phyloP scores from a whole-genome alignment of 2,329 filamentous ascomycete species.

The Colletotrichum lindemuthianum region DNA sequence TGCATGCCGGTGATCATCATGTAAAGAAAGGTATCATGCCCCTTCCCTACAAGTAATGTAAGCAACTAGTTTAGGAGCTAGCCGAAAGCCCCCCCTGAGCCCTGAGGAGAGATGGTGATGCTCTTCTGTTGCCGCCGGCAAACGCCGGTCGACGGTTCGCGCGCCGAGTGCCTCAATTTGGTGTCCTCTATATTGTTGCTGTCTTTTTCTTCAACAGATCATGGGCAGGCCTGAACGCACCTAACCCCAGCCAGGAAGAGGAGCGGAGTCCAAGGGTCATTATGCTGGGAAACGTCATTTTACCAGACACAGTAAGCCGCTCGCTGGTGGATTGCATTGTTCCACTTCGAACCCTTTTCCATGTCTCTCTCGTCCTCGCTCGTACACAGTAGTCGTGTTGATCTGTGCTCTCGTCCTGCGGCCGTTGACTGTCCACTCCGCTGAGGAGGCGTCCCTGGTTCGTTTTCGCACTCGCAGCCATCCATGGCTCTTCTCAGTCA shows the following conservation, averaged over 20 bases:
- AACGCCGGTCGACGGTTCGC: too few species aligned
- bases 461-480: conserved; percentile 25
- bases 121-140: too few species aligned
- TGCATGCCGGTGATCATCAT: too few species aligned
- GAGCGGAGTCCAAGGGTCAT: neutral
- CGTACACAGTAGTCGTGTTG: neutral
- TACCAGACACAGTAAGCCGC: conserved; percentile 9
- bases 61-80: too few species aligned
- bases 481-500: neutral
- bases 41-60: too few species aligned
- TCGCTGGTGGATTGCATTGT: conserved; percentile 1
- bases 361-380: neutral
- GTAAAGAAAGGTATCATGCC: too few species aligned
- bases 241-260: too few species aligned
- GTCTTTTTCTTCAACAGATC: conserved; percentile 21
- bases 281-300: conserved; percentile 8
- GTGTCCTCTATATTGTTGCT: too few species aligned
- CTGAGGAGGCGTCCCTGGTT: conserved; percentile 3
- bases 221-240: too few species aligned
- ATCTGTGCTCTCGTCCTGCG: conserved; percentile 5
- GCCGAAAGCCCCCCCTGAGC: too few species aligned
- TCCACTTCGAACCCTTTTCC: neutral
- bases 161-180: too few species aligned
- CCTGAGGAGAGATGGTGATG: too few species aligned
- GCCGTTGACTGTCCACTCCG: conserved; percentile 6